These are phyloP conservation scores for Coniosporium apollinis DNA, from an alignment of 495 filamentous ascomycete genomes.

Conservation along the genomic window DNA sequence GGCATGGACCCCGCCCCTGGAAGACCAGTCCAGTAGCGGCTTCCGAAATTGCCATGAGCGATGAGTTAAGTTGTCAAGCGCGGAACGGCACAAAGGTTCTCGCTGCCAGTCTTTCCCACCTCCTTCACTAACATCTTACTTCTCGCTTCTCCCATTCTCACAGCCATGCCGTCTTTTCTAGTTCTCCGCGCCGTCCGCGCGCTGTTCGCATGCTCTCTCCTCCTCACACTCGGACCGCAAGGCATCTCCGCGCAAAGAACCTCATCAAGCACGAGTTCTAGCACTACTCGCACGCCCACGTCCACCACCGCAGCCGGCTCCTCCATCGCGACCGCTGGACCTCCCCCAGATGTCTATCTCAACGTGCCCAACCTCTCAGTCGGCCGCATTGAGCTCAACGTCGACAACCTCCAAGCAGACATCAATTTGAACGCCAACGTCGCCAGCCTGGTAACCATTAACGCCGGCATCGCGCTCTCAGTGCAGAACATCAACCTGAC, in stretches of 20 bases:
- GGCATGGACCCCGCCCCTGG: neutral
- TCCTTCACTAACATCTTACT: slow-evolving; percentile 1
- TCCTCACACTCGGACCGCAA: slow-evolving; percentile 4
- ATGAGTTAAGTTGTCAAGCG: no score
- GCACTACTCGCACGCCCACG: slow-evolving; percentile 3
- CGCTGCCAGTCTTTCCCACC: slow-evolving; percentile 1
- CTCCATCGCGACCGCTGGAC: slow-evolving; percentile 10
- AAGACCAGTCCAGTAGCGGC: neutral
- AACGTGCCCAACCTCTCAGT: slow-evolving; percentile 37
- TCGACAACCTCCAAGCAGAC: slow-evolving; percentile 36
- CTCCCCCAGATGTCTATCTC: slow-evolving; percentile 35
- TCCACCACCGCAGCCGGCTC: slow-evolving; percentile 8
- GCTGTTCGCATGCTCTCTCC: slow-evolving; percentile 11
- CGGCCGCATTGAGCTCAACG: slow-evolving; percentile 36
- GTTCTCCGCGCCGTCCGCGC: neutral
- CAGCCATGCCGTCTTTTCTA: slow-evolving; percentile 13
- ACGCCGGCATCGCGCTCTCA: slow-evolving; percentile 35
- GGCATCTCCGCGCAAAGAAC: slow-evolving; percentile 6
- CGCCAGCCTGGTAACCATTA: slow-evolving; percentile 35
- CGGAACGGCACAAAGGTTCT: no score
- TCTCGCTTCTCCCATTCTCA: slow-evolving; percentile 1
- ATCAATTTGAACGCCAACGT: slow-evolving; percentile 39
- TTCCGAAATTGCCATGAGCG: neutral
- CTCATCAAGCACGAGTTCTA: slow-evolving; percentile 1
- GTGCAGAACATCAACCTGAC: slow-evolving; percentile 41